These are phyloP conservation scores for Melaleuca quinquenervia DNA, from an alignment of 345 rosid species.

Conservation along the genomic window DNA sequence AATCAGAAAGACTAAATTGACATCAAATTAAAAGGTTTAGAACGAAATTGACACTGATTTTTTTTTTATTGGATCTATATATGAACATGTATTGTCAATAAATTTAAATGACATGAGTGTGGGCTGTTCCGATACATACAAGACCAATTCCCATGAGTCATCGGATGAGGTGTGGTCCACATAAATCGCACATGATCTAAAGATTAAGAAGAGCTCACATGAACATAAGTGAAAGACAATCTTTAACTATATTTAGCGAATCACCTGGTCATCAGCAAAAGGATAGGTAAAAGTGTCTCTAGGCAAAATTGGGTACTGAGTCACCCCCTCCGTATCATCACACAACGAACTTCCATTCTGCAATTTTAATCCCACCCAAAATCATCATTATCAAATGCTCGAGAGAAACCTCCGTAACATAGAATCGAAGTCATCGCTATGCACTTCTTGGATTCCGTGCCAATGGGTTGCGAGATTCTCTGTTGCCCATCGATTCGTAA, in stretches of 20 bases:
- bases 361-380: not conserved
- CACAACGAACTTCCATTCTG: conserved; percentile 73
- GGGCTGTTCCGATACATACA: not conserved
- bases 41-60: too few relatives aligned
- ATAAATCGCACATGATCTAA: too few relatives aligned
- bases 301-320: conserved; percentile 69
- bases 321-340: conserved; percentile 71
- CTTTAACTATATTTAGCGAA: too few relatives aligned
- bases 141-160: too few relatives aligned
- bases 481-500: conserved; percentile 42
- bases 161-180: too few relatives aligned
- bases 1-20: too few relatives aligned
- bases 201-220: too few relatives aligned
- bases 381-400: not conserved
- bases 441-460: conserved; percentile 79
- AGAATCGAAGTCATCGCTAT: too few relatives aligned
- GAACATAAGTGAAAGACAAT: too few relatives aligned
- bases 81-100: not conserved
- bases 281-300: conserved; percentile 57
- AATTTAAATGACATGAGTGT: not conserved
- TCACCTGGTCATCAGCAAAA: conserved; percentile 30
- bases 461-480: conserved; percentile 68
- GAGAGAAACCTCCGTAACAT: not conserved
- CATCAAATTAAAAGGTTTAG: too few relatives aligned
- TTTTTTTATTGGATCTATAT: not conserved